Evolutionary conservation across 2,329 filamentous ascomycete genomes (phyloP), one percentile per base, ranked within the genome.

Genomic region (Aspergillus niger): DNA sequence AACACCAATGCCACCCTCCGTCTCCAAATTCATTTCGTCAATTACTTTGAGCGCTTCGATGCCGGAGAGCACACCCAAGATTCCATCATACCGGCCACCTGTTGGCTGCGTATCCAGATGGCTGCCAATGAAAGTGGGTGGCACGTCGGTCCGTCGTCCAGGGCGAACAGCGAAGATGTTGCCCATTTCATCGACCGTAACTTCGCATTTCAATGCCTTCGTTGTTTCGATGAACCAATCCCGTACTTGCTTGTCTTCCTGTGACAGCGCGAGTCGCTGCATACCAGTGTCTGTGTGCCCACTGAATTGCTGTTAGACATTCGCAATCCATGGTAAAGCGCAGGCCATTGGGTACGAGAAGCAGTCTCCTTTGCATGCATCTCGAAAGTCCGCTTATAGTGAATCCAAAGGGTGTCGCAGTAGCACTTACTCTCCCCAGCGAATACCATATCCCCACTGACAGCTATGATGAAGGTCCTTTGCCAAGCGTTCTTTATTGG

Each of bases 161-260:
- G 86, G 84, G 2, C 88, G 83, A 3, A 91, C 81, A 0, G 90
- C 89, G 71, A 94, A 95, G 62, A 89, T 90, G 66, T 94, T 95
- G 20, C 91, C 91, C 85, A 94, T 92, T 26, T 85, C 80, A 71
- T 95, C 91, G 1, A 91, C 75, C 0, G 83, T 88, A 7, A 90
- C 81, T 3, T 82, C 80, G 72, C 91, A 94, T 8, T 88, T 89
- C 0, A 92, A 77, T 0, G 77, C 79, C 67, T 85, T 76, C 1
- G 85, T 86, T 0, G 86, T 87, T 17, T 86, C 73, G 0, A 87
- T 82, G 64, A 95, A 92, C 91, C 91, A 95, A 72, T 91, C 86
- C 41, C 91, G 85, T 11, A 84, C 90, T 67, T 84, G 76, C 70
- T 88, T 90, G 72, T 94, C 91, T 2, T 86, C 80, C 67, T 92